These are phyloP conservation scores for Nakazawaea populi DNA, from an alignment of 805 yeast genomes.

Conservation along the genomic window DNA sequence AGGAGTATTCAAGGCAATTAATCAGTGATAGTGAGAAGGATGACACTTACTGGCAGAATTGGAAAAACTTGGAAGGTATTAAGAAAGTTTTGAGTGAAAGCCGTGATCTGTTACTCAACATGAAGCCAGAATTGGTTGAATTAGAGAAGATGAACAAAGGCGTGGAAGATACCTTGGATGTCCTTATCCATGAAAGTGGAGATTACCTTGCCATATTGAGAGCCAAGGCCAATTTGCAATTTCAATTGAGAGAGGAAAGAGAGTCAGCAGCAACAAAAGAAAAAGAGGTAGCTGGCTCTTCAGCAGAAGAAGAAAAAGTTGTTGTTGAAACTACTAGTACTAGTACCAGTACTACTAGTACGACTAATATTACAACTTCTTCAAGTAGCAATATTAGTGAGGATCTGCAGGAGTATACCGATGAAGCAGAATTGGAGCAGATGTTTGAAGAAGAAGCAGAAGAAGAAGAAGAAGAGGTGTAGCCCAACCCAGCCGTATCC, in stretches of 20 bases:
- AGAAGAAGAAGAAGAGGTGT: no score
- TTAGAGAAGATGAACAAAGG: conserved; percentile 28
- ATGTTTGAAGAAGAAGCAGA: not conserved
- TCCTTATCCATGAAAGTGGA: conserved; percentile 53
- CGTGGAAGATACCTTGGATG: conserved; percentile 38
- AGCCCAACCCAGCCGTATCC: no score
- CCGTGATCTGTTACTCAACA: conserved; percentile 44
- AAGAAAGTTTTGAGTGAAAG: conserved; percentile 49
- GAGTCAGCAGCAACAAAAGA: conserved; percentile 20
- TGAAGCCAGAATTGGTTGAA: conserved; percentile 23
- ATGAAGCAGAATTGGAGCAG: not conserved
- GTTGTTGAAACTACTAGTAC: no score
- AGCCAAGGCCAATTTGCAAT: conserved; percentile 52
- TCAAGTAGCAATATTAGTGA: no score
- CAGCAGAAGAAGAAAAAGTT: not conserved
- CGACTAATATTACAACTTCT: no score
- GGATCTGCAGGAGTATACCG: conserved; percentile 12
- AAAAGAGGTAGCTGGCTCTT: conserved; percentile 2
- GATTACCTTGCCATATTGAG: conserved; percentile 52
- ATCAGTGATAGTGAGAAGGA: conserved; percentile 26
- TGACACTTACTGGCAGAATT: conserved; percentile 41
- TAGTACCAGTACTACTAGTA: no score
- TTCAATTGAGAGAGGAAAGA: conserved; percentile 45
- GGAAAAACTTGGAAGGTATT: conserved; percentile 55
- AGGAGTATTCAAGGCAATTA: conserved; percentile 58